Conservation (phyloP, 176 grass and related monocot species). For the Puccinellia tenuiflora region DNA sequence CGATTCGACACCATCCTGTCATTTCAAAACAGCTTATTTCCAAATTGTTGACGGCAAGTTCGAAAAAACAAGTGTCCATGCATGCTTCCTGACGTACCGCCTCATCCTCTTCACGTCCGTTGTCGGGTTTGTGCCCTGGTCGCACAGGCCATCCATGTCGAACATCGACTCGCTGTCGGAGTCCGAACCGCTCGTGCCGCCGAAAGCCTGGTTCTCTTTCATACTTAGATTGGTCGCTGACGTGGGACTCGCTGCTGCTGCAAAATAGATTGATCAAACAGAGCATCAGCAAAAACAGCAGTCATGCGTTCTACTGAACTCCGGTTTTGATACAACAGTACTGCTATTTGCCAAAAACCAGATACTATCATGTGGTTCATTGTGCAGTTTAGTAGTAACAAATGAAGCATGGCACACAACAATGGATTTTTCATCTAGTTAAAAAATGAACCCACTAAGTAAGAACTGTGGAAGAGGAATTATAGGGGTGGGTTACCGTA, state of each 20-base stretch:
- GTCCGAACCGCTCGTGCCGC: slow-evolving; percentile 74
- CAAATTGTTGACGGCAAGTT: neutral
- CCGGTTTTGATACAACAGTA: neutral
- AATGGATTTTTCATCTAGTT: neutral
- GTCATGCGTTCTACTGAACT: neutral
- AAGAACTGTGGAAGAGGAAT: neutral
- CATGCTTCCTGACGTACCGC: slow-evolving; percentile 47
- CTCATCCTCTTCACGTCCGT: slow-evolving; percentile 67
- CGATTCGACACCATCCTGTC: slow-evolving; percentile 93
- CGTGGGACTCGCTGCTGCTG: slow-evolving; percentile 63
- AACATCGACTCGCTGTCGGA: slow-evolving; percentile 62
- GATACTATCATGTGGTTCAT: neutral
- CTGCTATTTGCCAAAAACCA: neutral
- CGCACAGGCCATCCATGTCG: slow-evolving; percentile 53
- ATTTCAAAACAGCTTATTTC: neutral
- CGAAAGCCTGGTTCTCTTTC: slow-evolving; percentile 61
- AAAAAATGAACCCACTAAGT: neutral
- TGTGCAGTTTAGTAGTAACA: neutral
- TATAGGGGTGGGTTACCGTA: slow-evolving; percentile 33
- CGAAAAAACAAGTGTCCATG: neutral
- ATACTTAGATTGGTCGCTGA: slow-evolving; percentile 60
- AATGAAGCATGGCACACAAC: neutral
- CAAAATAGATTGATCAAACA: neutral
- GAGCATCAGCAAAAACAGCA: slow-evolving; percentile 11
- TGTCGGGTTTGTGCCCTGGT: slow-evolving; percentile 50